Percentiles rank a stretch among this genome's conserved stretches.
Evolutionary conservation across 306 rosid genomes (phyloP).

Genomic region (Prunus mongolica): DNA sequence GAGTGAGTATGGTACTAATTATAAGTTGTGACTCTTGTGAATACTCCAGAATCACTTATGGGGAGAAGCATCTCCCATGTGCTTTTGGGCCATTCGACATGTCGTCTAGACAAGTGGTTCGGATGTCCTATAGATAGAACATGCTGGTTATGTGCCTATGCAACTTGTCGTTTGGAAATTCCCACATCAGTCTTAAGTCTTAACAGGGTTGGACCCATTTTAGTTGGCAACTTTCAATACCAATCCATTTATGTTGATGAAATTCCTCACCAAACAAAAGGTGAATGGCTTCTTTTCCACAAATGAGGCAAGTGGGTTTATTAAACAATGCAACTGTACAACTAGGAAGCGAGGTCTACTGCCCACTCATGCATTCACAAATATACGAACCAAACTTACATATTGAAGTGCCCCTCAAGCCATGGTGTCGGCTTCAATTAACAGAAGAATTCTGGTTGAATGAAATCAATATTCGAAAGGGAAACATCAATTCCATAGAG

Average conservation of each 20-base stretch:
- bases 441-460: not conserved
- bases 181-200: not conserved
- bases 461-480: not conserved
- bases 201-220: constrained; percentile 6
- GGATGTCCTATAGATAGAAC: not conserved
- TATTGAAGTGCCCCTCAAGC: not conserved
- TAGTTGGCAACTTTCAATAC: constrained; percentile 6
- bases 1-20: not conserved
- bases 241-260: not conserved
- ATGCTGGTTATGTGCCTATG: not conserved
- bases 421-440: not conserved
- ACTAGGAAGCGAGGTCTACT: constrained; percentile 1
- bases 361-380: not conserved
- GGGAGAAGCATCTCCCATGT: not conserved
- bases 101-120: not conserved
- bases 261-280: constrained; percentile 3
- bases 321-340: not conserved
- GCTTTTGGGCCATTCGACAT: not conserved
- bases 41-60: too few relatives aligned
- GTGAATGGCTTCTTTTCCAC: not conserved
- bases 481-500: too few relatives aligned
- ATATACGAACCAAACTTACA: not conserved
- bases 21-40: not conserved
- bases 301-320: not conserved
- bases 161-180: not conserved